A percentile compares a stretch with the other conserved stretches of the same genome.
Conservation (phyloP, 2,329 filamentous ascomycete genomes). For the Iodosphaeria phyllophila region DNA sequence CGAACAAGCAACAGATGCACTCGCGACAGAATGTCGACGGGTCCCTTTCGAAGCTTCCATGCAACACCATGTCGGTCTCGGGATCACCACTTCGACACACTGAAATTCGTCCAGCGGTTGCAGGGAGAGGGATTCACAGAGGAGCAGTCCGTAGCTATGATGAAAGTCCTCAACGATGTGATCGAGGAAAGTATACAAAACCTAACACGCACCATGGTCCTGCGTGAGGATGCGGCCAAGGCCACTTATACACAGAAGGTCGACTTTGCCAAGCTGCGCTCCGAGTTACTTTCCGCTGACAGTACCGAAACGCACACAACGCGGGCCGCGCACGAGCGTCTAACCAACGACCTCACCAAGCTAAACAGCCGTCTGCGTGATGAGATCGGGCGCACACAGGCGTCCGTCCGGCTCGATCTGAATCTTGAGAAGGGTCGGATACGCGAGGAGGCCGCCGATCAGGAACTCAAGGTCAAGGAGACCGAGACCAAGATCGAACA, state of each 20-base stretch:
- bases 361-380: slow-evolving; percentile 76
- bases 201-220: slow-evolving; percentile 91
- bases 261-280: slow-evolving; percentile 8
- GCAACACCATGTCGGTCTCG: slow-evolving; percentile 39
- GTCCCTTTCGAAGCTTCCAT: too few relatives aligned
- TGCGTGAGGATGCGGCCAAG: slow-evolving; percentile 79
- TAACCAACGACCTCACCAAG: slow-evolving; percentile 90
- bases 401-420: slow-evolving; percentile 76
- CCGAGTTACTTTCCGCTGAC: slow-evolving; percentile 59
- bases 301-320: slow-evolving; percentile 81
- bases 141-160: slow-evolving; percentile 92
- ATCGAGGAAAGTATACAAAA: slow-evolving; percentile 98
- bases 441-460: slow-evolving; percentile 83
- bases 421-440: slow-evolving; percentile 96
- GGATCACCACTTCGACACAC: slow-evolving; percentile 94
- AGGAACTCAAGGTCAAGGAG: slow-evolving; percentile 97
- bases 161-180: slow-evolving; percentile 90
- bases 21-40: too few relatives aligned
- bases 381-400: slow-evolving; percentile 87
- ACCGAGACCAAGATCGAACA: slow-evolving; percentile 98
- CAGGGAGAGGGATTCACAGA: slow-evolving; percentile 89
- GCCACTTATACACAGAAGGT: slow-evolving; percentile 44
- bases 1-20: too few relatives aligned
- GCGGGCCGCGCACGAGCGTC: slow-evolving; percentile 71
- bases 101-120: slow-evolving; percentile 87